Evolutionary conservation across 805 yeast species (phyloP), one percentile per base, ranked within the genome.

Genomic region (Cyberlindnera amylophila): DNA sequence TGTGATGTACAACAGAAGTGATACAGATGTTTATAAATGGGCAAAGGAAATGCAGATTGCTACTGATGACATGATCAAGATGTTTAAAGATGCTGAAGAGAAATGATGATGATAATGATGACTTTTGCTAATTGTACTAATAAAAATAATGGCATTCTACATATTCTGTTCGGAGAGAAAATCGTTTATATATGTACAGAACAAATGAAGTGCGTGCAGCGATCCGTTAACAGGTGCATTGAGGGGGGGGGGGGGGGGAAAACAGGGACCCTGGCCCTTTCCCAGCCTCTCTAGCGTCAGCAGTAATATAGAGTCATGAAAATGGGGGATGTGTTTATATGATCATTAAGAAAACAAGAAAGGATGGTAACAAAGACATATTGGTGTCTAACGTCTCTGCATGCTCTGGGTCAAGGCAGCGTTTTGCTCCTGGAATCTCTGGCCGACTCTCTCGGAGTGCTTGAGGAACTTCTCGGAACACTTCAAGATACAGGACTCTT

Each of bases 401-500:
- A 82, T 69, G 67, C 78, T 82, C 65, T 85, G 86, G 74, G 84
- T 82, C 72, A 85, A 69, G 52, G 81, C 69, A 45, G 85, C 86
- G 46, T 93, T 93, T 69, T 91, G 97, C 64, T 91, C 99, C 71
- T 91, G 98, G 91, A 93, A 93, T 71, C 98, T 82, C 69, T 86
- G 91, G 34, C 99, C 99, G 44, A 93, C 96, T 66, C 99, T 83
- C 72, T 93, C 99, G 67, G 91, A 81, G 74, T 91, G 98, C 66
- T 93, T 93, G 72, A 93, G 77, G 79, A 93, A 93, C 75, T 93
- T 93, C 69, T 91, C 98, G 38, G 96, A 84, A 67, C 99, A 93
- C 67, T 85, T 86, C 74, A 79, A 72, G 49, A 93, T 78, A 71
- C 99, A 93, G 19, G 80, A 59, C 52, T 80, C 81, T 68, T 93